Evolutionary conservation across 495 filamentous ascomycete species (phyloP).

Genomic region (Cercophora sp.): DNA sequence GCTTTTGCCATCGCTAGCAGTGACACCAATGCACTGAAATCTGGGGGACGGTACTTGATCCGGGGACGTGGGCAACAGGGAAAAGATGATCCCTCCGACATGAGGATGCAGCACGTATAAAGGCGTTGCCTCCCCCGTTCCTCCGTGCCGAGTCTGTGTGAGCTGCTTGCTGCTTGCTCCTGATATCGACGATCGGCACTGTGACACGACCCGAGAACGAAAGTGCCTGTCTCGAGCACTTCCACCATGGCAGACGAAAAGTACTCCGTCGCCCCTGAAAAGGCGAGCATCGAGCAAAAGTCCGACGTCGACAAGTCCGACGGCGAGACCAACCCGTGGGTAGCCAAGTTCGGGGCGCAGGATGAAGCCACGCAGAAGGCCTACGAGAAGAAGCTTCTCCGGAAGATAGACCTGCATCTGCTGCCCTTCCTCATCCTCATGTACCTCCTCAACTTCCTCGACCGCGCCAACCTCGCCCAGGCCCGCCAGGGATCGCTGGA

Average conservation of each 20-base stretch:
- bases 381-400: constrained; percentile 25
- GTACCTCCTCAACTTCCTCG: constrained; percentile 46
- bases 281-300: not conserved
- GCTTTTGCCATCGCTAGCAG: no score
- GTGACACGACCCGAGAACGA: not conserved
- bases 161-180: no score
- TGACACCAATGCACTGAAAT: not conserved
- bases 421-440: constrained; percentile 40
- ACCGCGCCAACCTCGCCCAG: constrained; percentile 41
- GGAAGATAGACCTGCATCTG: constrained; percentile 40
- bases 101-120: no score
- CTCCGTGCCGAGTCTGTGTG: no score
- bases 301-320: not conserved
- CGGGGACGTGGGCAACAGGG: not conserved
- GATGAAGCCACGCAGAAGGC: constrained; percentile 22
- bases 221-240: not conserved
- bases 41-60: not conserved
- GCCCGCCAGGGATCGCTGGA: constrained; percentile 44
- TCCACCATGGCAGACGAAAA: not conserved
- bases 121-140: not conserved
- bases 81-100: no score
- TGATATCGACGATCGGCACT: no score
- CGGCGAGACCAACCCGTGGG: not conserved
- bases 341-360: constrained; percentile 22
- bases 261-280: not conserved